Evolutionary conservation across 2,329 filamentous ascomycete species (phyloP).

Genomic region (Nemania sp.): DNA sequence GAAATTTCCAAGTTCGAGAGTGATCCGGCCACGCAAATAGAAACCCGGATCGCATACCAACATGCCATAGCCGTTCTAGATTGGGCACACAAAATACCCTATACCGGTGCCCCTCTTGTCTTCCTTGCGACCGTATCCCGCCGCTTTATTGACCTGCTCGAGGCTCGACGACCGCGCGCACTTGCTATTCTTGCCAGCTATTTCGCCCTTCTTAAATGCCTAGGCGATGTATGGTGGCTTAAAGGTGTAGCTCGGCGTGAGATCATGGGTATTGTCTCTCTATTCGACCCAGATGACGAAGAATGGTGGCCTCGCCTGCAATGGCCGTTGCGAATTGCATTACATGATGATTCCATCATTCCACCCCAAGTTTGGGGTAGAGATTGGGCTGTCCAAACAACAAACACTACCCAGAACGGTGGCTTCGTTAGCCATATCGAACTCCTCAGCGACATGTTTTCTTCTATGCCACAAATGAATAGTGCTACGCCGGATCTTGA

Average conservation of each 20-base stretch:
- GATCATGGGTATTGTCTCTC: constrained; percentile 71
- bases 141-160: constrained; percentile 70
- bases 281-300: constrained; percentile 67
- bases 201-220: constrained; percentile 72
- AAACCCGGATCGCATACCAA: constrained; percentile 68
- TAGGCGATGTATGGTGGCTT: constrained; percentile 77
- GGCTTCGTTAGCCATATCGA: constrained; percentile 60
- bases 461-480: constrained; percentile 44
- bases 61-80: constrained; percentile 75
- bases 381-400: constrained; percentile 60
- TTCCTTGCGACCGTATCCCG: constrained; percentile 74
- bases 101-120: constrained; percentile 68
- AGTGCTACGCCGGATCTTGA: constrained; percentile 36
- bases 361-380: constrained; percentile 69
- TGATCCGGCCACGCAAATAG: constrained; percentile 36
- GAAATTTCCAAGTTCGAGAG: constrained; percentile 58
- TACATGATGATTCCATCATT: constrained; percentile 66
- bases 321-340: constrained; percentile 69
- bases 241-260: constrained; percentile 74
- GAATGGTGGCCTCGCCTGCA: constrained; percentile 72
- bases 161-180: constrained; percentile 69
- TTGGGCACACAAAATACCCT: constrained; percentile 72
- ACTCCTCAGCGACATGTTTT: constrained; percentile 57
- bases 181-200: constrained; percentile 74
- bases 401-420: constrained; percentile 47